Percentiles rank a stretch among this genome's conserved stretches.
Conservation (phyloP, 805 yeast species). For the Huiozyma naganishii region DNA sequence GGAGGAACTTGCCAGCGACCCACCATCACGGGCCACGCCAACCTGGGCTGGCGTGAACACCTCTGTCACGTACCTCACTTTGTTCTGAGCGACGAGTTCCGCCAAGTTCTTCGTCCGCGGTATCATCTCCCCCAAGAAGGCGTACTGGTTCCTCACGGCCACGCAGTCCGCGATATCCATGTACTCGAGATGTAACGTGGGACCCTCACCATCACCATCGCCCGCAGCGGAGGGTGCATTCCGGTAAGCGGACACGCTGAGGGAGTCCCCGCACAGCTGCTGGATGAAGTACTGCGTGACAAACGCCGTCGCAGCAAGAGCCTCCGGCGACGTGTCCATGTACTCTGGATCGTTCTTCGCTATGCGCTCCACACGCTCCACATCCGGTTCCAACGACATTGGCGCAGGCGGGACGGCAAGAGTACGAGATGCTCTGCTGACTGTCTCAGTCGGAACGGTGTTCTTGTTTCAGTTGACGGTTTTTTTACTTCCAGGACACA, state of each 20-base stretch:
- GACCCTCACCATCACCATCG: background rate
- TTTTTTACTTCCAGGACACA: no score
- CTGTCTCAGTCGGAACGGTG: no score
- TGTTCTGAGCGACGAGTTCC: slow-evolving; percentile 18
- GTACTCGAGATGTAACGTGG: slow-evolving; percentile 9
- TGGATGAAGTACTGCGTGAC: slow-evolving; percentile 21
- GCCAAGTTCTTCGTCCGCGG: slow-evolving; percentile 17
- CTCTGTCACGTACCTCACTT: slow-evolving; percentile 15
- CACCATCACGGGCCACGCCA: no score
- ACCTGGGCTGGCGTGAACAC: no score
- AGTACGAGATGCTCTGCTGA: no score
- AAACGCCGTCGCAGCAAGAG: slow-evolving; percentile 18
- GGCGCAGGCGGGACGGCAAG: no score
- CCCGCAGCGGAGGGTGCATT: background rate
- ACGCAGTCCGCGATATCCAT: slow-evolving; percentile 17
- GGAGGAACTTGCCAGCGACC: no score
- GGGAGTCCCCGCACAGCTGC: slow-evolving; percentile 13
- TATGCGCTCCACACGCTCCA: slow-evolving; percentile 17
- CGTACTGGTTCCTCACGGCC: slow-evolving; percentile 11
- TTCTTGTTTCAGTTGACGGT: no score
- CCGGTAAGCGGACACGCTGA: slow-evolving; percentile 3
- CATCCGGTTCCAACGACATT: no score
- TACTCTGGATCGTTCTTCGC: slow-evolving; percentile 22
- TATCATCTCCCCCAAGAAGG: slow-evolving; percentile 18
- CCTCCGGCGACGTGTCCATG: slow-evolving; percentile 15